A percentile compares a stretch with the other conserved stretches of the same genome.
Conservation (phyloP, 257 asterid species). For the Solanum medicagineum region DNA sequence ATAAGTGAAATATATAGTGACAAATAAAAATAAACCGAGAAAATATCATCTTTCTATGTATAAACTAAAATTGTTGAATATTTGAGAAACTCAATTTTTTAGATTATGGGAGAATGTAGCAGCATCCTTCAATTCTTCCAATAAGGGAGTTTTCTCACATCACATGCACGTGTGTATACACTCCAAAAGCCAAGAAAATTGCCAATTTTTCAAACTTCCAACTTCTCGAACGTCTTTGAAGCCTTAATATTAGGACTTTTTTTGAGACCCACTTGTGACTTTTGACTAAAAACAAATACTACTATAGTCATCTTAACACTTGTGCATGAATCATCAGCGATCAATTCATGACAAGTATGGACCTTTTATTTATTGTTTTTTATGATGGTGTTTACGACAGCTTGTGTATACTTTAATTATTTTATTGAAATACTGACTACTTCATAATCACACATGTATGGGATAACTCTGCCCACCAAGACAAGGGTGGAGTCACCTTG, state of each 20-base stretch:
- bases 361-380: not conserved
- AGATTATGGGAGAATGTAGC: not conserved
- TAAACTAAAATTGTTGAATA: not conserved
- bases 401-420: not conserved
- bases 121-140: not conserved
- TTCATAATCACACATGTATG: not conserved
- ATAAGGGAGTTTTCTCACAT: not conserved
- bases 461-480: not conserved
- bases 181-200: not conserved
- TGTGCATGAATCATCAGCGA: not conserved
- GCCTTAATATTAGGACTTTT: slow-evolving; percentile 29
- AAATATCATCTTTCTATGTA: not conserved
- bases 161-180: not conserved
- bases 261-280: slow-evolving; percentile 26
- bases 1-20: too few relatives aligned
- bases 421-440: rapidly evolving
- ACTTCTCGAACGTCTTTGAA: slow-evolving; percentile 20
- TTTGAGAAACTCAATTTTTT: not conserved
- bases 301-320: not conserved
- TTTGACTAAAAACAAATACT: slow-evolving; percentile 13
- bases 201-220: slow-evolving; percentile 8
- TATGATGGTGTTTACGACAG: not conserved
- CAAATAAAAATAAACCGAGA: too few relatives aligned
- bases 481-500: too few relatives aligned
- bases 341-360: not conserved